Conservation (phyloP, 331 rosid genomes). For the Erythrophleum ivorense region DNA sequence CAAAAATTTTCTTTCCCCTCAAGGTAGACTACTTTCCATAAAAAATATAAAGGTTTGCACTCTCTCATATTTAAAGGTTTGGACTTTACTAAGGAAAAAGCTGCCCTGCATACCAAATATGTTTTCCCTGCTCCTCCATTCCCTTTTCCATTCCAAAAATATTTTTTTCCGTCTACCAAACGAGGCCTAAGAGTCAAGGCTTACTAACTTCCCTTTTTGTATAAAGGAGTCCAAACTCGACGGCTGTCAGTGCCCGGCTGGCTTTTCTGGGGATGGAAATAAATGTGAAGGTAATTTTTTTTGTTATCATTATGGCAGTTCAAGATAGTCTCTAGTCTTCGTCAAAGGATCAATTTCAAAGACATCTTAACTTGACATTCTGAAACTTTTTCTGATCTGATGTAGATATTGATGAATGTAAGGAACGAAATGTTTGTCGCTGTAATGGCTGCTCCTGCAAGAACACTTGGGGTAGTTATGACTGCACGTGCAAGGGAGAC, state of each 20-base stretch:
- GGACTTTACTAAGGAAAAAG: too few species aligned
- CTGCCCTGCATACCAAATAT: too few species aligned
- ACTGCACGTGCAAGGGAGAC: constrained; percentile 81
- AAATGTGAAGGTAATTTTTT: constrained; percentile 70
- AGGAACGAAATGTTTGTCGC: constrained; percentile 67
- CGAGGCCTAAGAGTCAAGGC: constrained; percentile 22
- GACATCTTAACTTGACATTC: not conserved
- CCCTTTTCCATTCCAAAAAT: too few species aligned
- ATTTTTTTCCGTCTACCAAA: too few species aligned
- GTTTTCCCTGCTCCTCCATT: too few species aligned
- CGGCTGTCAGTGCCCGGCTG: constrained; percentile 80
- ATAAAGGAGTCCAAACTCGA: constrained; percentile 62
- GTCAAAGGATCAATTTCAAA: not conserved
- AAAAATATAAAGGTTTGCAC: too few species aligned
- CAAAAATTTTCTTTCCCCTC: too few species aligned
- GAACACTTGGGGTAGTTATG: constrained; percentile 91
- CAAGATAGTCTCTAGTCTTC: not conserved
- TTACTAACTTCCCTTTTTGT: constrained; percentile 38
- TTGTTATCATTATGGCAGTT: constrained; percentile 10
- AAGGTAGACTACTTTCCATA: too few species aligned
- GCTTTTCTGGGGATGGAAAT: constrained; percentile 74
- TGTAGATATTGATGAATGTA: constrained; percentile 86
- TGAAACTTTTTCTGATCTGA: constrained; percentile 30
- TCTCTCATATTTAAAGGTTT: too few species aligned
- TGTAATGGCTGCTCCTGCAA: constrained; percentile 87